Evolutionary conservation across 1,139 yeast species (phyloP).

Genomic region (Sugiyamaella sp.): DNA sequence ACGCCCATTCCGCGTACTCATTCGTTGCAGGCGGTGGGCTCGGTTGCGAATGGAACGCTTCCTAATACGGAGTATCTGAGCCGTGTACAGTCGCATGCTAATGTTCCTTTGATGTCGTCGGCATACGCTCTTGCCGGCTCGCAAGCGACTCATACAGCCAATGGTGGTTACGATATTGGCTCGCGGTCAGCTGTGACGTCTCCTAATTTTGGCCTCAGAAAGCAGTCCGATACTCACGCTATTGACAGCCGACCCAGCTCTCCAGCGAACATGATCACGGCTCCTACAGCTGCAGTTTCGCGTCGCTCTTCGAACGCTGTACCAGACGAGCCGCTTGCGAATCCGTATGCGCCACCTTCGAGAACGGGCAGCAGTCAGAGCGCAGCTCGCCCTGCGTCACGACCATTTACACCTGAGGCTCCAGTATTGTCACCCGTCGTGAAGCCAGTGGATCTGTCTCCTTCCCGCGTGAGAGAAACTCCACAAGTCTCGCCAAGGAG

Average conservation of each 20-base stretch:
- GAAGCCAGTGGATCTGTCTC: conserved; percentile 1
- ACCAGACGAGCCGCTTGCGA: conserved; percentile 7
- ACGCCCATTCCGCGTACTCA: conserved; percentile 7
- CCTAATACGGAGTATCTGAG: conserved; percentile 1
- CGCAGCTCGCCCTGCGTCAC: conserved; percentile 10
- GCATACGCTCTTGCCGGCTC: background rate
- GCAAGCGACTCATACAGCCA: background rate
- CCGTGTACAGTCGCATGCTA: conserved; percentile 19
- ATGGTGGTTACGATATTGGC: background rate
- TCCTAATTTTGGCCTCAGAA: background rate
- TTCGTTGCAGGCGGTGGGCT: conserved; percentile 13
- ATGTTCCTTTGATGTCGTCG: conserved; percentile 12
- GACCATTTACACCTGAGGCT: conserved; percentile 21
- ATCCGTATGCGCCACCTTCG: conserved; percentile 23
- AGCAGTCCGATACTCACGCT: background rate
- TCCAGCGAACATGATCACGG: conserved; percentile 16
- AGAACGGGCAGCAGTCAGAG: conserved; percentile 9
- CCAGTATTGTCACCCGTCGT: background rate
- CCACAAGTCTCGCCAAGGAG: conserved; percentile 8
- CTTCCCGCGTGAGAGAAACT: background rate
- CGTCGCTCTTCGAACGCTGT: conserved; percentile 19
- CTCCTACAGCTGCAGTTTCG: conserved; percentile 5
- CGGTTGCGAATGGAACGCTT: conserved; percentile 2
- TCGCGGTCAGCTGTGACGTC: background rate
- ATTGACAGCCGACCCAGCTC: conserved; percentile 20